Evolutionary conservation across 2,329 filamentous ascomycete species (phyloP), one percentile per base, ranked within the genome.

Genomic region (Ophiostoma angusticollis): DNA sequence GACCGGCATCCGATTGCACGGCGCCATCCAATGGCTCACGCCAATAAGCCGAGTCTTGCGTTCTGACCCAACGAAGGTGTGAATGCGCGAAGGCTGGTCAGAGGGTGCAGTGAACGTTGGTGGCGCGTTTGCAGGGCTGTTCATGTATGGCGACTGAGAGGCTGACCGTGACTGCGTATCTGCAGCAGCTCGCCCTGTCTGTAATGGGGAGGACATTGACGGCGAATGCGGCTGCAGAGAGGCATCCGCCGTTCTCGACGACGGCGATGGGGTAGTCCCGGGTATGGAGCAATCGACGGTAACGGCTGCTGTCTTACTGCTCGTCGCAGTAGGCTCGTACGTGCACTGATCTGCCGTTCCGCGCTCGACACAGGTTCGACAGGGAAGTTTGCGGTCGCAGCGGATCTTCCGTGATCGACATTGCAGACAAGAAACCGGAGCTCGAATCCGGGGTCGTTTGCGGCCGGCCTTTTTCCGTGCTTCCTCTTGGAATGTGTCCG

Each of bases 1-100:
- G 4, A 42, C 42, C 16, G 13, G 24, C 28, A 45, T 37, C 22
- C 42, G 40, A 11, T 32, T 37, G 34, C 40, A 40, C 5, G 37
- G 40, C 5, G 36, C 36, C 42, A 45, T 41, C 42, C 42, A 45
- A 22, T 45, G 42, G 32, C 32, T 37, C 11, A 39, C 27, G 11
- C 36, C 31, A 12, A 37, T 21, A 16, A 44, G 17, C n/a, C 28
- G 35, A 3, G 33, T 27, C 21, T 41, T 41, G n/a, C 31, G 40
- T 19, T 37, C 28, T 30, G 24, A 30, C 5, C 31, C 14, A 9
- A 37, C 35, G 35, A 41, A 33, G 9, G 24, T 14, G 12, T 37
- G 40, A 12, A 14, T 12, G 3, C 17, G 29, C 6, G n/a, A 6
- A 13, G 25, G 25, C 11, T 13, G 25, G 25, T 13, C 25, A n/a